Conservation (phyloP, 129 eudicot genomes). For the Centaurea solstitialis region DNA sequence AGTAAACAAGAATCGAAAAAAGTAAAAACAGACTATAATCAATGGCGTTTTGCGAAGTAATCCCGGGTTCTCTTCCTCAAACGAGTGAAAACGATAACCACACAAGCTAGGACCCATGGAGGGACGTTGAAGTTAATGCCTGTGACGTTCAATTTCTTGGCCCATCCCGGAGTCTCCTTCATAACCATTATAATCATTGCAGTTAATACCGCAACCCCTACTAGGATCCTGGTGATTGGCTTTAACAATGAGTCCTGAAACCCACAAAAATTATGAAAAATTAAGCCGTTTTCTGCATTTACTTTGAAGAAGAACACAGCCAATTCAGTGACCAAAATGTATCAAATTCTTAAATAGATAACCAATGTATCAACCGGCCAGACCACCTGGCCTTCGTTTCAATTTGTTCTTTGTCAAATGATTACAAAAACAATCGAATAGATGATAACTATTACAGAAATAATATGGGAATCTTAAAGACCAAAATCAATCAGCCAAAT, state of each 20-base stretch:
- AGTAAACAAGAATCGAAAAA: neutral
- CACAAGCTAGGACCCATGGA: conserved; percentile 87
- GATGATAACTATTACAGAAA: no score
- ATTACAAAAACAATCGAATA: no score
- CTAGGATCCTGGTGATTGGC: conserved; percentile 72
- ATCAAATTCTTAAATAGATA: no score
- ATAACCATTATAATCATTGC: conserved; percentile 51
- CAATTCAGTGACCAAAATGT: neutral
- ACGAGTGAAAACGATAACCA: conserved; percentile 77
- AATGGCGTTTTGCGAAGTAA: conserved; percentile 48
- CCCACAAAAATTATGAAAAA: neutral
- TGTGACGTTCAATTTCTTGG: conserved; percentile 53
- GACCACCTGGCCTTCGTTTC: no score
- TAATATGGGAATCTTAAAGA: no score
- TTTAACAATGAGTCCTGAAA: conserved; percentile 80
- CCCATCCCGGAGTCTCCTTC: conserved; percentile 73
- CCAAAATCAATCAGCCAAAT: no score
- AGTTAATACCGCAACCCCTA: conserved; percentile 57
- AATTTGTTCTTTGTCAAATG: no score
- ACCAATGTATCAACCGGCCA: no score
- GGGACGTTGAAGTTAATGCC: conserved; percentile 55
- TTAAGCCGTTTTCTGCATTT: neutral
- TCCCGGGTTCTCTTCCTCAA: conserved; percentile 75
- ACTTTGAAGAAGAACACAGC: neutral
- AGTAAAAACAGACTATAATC: conserved; percentile 3